Percentiles rank a stretch among this genome's conserved stretches.
These are phyloP conservation scores for Talaromyces atroroseus DNA, from an alignment of 2,329 filamentous ascomycete species.

Conservation along the genomic window DNA sequence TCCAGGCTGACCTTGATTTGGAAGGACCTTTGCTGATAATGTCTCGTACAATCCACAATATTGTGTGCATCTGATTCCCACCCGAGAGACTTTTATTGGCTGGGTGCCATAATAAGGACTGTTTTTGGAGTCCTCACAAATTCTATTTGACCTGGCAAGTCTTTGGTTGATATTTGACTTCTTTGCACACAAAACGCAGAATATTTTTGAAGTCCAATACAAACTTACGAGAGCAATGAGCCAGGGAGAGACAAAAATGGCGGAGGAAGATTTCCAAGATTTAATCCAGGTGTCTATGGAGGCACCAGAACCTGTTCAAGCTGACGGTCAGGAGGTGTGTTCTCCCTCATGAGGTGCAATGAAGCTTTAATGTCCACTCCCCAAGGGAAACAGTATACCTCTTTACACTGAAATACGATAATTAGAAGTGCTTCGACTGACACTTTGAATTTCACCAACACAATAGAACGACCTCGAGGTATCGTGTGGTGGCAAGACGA, in stretches of 20 bases:
- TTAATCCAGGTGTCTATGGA: neutral
- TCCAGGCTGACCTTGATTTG: neutral
- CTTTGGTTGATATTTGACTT: neutral
- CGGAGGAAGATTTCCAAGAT: neutral
- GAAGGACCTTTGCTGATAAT: neutral
- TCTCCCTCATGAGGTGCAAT: neutral
- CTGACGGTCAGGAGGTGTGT: neutral
- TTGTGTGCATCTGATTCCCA: neutral
- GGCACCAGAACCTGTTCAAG: neutral
- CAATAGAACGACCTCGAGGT: constrained; percentile 27
- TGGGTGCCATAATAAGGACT: neutral
- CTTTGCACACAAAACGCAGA: neutral
- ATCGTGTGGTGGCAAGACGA: constrained; percentile 25
- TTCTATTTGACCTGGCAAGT: neutral
- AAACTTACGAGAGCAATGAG: neutral
- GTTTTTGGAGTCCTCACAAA: neutral
- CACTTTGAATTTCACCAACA: constrained; percentile 16
- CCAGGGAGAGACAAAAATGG: neutral
- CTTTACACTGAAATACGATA: neutral
- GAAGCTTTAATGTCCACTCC: neutral
- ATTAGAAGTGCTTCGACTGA: neutral
- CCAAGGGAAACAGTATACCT: neutral
- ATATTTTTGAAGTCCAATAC: neutral
- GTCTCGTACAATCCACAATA: neutral
- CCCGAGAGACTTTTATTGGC: neutral